A percentile compares a stretch with the other conserved stretches of the same genome.
Evolutionary conservation across 1,284 basidiomycete species (phyloP).

Genomic region (Porodaedalea pini): DNA sequence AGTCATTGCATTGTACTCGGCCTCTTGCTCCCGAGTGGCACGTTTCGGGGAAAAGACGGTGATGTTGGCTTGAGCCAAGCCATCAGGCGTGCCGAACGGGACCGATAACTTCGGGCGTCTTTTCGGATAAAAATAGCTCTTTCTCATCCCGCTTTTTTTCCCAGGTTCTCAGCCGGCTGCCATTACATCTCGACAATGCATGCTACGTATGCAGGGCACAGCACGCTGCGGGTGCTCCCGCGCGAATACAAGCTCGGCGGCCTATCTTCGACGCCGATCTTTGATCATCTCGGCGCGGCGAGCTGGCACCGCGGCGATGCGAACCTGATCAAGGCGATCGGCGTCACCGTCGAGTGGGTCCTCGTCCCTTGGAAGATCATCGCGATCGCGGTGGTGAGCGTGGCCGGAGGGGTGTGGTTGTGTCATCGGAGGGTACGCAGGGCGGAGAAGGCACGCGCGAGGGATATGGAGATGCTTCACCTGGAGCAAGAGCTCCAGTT

Average conservation of each 20-base stretch:
- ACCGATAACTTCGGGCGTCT: neutral
- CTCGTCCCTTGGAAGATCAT: constrained; percentile 12
- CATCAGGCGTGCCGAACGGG: neutral
- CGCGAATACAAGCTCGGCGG: constrained; percentile 10
- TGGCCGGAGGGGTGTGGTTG: neutral
- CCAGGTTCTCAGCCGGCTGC: constrained; percentile 12
- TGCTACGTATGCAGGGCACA: constrained; percentile 2
- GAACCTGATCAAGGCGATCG: neutral
- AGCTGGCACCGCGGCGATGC: constrained; percentile 12
- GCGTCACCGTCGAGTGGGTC: constrained; percentile 2
- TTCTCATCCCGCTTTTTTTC: neutral
- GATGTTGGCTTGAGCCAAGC: too few relatives aligned
- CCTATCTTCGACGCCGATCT: neutral
- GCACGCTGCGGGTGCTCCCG: constrained; percentile 4
- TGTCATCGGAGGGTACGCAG: neutral
- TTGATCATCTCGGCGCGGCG: constrained; percentile 10
- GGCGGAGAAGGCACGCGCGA: neutral
- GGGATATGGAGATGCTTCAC: neutral
- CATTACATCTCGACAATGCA: constrained; percentile 15
- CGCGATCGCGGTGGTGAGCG: neutral
- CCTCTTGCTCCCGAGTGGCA: neutral
- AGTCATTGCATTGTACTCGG: neutral
- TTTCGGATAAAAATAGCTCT: neutral
- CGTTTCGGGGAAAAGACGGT: too few relatives aligned
- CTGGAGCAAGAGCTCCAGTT: neutral